These are phyloP conservation scores for Centaurea solstitialis DNA, from an alignment of 129 eudicot genomes.

Conservation along the genomic window DNA sequence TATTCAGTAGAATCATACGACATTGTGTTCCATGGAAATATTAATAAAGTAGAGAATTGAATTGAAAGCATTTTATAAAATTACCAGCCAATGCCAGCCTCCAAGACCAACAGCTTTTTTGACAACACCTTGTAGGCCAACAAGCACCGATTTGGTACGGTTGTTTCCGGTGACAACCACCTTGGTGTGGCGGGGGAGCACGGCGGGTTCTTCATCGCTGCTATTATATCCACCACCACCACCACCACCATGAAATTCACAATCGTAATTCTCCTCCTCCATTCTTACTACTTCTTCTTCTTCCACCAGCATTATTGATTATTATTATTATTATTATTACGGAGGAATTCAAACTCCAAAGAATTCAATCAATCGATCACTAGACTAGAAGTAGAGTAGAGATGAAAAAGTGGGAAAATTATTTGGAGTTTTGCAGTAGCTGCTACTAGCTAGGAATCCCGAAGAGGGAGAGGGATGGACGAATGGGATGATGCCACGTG, in stretches of 20 bases:
- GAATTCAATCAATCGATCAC: conserved; percentile 21
- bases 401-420: conserved; percentile 23
- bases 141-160: conserved; percentile 37
- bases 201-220: conserved; percentile 60
- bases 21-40: not conserved
- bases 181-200: conserved; percentile 65
- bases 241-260: conserved; percentile 43
- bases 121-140: conserved; percentile 71
- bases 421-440: conserved; percentile 24
- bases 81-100: conserved; percentile 92
- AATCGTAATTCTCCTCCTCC: conserved; percentile 35
- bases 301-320: conserved; percentile 19
- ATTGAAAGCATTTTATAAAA: not conserved
- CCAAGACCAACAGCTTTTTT: conserved; percentile 85
- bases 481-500: conserved; percentile 39
- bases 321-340: no score
- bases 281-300: conserved; percentile 13
- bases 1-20: no score
- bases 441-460: conserved; percentile 45
- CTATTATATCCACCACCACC: conserved; percentile 17
- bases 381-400: no score
- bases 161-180: conserved; percentile 78
- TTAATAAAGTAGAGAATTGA: not conserved
- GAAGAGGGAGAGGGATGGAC: conserved; percentile 15
- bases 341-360: not conserved